Conservation (phyloP, 164 flowering plant species). For the Brasenia schreberi region DNA sequence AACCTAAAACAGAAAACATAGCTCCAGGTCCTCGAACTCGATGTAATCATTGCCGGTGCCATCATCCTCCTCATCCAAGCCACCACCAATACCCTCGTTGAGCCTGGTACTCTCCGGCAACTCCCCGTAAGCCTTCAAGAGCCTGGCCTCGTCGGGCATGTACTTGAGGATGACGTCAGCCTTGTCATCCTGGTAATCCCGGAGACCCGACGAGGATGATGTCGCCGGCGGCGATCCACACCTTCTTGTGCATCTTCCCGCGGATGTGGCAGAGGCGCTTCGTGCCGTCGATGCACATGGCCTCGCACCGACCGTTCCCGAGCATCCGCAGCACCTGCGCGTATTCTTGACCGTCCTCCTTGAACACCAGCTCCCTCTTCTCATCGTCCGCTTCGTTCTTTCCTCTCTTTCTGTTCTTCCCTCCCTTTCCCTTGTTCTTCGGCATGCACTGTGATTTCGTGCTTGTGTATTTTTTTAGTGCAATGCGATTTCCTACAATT, state of each 20-base stretch:
- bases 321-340: conserved; percentile 28
- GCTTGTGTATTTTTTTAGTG: too few relatives aligned
- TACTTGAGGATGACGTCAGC: conserved; percentile 21
- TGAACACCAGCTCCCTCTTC: conserved; percentile 21
- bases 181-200: conserved; percentile 20
- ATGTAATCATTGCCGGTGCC: conserved; percentile 11
- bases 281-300: conserved; percentile 35
- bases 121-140: conserved; percentile 20
- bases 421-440: conserved; percentile 27
- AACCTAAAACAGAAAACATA: too few relatives aligned
- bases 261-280: conserved; percentile 20
- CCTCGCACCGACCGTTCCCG: conserved; percentile 51
- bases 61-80: conserved; percentile 17
- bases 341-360: conserved; percentile 20
- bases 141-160: conserved; percentile 21
- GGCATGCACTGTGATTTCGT: conserved; percentile 3
- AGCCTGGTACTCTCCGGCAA: conserved; percentile 16
- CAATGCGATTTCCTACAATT: too few relatives aligned
- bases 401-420: conserved; percentile 22
- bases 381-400: conserved; percentile 25
- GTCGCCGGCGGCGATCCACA: conserved; percentile 22
- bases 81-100: conserved; percentile 15
- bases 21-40: conserved; percentile 13
- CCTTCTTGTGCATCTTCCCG: conserved; percentile 23
- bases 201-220: conserved; percentile 19